Conservation (phyloP, 192 early-diverging fungal genomes). For the Cladochytrium replicatum region DNA sequence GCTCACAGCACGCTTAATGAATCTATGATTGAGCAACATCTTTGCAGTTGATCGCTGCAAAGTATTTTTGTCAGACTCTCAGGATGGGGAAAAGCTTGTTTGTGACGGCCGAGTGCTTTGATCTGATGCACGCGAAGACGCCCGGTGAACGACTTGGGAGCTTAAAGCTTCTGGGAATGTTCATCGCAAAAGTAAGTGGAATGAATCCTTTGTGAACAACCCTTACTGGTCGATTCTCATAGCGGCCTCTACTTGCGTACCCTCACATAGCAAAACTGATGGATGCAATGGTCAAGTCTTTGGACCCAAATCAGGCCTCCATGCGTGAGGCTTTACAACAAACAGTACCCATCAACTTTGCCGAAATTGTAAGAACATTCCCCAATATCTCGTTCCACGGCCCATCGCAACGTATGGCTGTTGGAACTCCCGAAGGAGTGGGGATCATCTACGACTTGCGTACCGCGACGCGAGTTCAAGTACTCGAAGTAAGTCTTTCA, state of each 20-base stretch:
- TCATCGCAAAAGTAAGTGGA: slow-evolving; percentile 63
- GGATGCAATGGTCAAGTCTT: slow-evolving; percentile 70
- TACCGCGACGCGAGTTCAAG: slow-evolving; percentile 64
- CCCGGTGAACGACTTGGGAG: slow-evolving; percentile 42
- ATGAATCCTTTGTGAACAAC: no score
- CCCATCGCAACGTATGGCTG: slow-evolving; percentile 60
- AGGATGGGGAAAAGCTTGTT: no score
- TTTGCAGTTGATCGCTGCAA: no score
- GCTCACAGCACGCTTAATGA: no score
- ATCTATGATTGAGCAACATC: no score
- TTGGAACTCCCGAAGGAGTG: slow-evolving; percentile 66
- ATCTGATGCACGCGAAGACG: slow-evolving; percentile 58
- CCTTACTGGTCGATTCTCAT: neutral
- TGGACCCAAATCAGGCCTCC: slow-evolving; percentile 68
- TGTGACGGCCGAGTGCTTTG: slow-evolving; percentile 61
- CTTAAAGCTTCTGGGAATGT: slow-evolving; percentile 59
- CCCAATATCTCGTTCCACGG: slow-evolving; percentile 67
- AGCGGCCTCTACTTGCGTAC: slow-evolving; percentile 63
- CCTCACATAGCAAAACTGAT: slow-evolving; percentile 49
- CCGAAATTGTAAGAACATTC: slow-evolving; percentile 46
- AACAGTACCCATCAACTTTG: slow-evolving; percentile 47
- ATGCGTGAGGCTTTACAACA: slow-evolving; percentile 60
- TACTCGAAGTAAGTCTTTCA: slow-evolving; percentile 52
- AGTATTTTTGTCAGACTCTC: no score
- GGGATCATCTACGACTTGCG: slow-evolving; percentile 70